These are phyloP conservation scores for Pyrenophora graminea DNA, from an alignment of 2,329 filamentous ascomycete genomes.

Conservation along the genomic window DNA sequence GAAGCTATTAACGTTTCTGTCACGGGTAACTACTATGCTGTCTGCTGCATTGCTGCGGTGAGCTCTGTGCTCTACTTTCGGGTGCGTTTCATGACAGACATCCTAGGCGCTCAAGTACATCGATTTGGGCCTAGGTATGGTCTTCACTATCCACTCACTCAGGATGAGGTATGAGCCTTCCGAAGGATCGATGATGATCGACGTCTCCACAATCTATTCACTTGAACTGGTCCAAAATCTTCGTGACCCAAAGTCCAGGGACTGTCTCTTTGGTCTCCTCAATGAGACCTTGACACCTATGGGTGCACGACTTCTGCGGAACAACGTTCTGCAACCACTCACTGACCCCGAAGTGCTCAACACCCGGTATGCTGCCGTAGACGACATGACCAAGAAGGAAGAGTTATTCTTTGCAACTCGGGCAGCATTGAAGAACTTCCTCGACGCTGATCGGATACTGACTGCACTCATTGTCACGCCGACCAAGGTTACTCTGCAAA, in stretches of 20 bases:
- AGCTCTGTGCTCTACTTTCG: slow-evolving; percentile 56
- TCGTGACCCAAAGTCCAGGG: slow-evolving; percentile 74
- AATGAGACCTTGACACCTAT: slow-evolving; percentile 87
- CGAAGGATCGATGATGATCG: slow-evolving; percentile 94
- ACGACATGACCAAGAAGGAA: slow-evolving; percentile 79
- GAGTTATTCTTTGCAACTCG: slow-evolving; percentile 81
- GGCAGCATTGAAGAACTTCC: slow-evolving; percentile 72
- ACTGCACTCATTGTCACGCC: slow-evolving; percentile 80
- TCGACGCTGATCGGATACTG: slow-evolving; percentile 79
- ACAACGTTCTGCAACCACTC: slow-evolving; percentile 86
- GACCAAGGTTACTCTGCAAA: slow-evolving; percentile 65
- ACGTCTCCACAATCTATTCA: slow-evolving; percentile 81
- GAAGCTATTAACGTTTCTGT: slow-evolving; percentile 80
- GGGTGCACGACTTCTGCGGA: slow-evolving; percentile 81
- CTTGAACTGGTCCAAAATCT: slow-evolving; percentile 90
- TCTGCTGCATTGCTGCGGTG: slow-evolving; percentile 85
- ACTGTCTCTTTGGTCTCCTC: slow-evolving; percentile 81
- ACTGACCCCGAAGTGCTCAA: slow-evolving; percentile 71
- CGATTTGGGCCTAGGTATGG: slow-evolving; percentile 68
- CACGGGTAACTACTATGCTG: slow-evolving; percentile 82
- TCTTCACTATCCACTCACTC: slow-evolving; percentile 78
- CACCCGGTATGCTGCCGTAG: slow-evolving; percentile 78
- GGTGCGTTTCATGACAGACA: slow-evolving; percentile 3
- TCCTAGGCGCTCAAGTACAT: slow-evolving; percentile 78
- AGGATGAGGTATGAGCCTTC: slow-evolving; percentile 85